phyloP scores from a whole-genome alignment of 805 yeast genomes.

The Wickerhamomyces bovis region DNA sequence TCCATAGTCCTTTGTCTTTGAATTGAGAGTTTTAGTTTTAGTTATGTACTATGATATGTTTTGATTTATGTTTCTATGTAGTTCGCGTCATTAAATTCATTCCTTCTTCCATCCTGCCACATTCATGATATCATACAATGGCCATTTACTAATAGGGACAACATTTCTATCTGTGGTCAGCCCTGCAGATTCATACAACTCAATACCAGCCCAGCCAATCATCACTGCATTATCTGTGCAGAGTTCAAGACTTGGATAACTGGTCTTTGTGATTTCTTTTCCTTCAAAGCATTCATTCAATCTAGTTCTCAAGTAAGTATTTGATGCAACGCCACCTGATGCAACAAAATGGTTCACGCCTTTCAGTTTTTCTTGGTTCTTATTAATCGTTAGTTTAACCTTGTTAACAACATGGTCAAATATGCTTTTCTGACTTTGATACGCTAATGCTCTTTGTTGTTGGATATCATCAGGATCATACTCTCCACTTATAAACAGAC shows the following conservation, averaged over 20 bases:
- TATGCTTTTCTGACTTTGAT: slow-evolving; percentile 53
- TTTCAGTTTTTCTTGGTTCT: slow-evolving; percentile 35
- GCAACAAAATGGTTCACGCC: slow-evolving; percentile 57
- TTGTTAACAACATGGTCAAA: slow-evolving; percentile 71
- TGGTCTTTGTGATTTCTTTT: slow-evolving; percentile 33
- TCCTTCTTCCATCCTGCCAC: slow-evolving; percentile 45
- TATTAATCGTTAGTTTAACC: slow-evolving; percentile 42
- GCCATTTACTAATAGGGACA: slow-evolving; percentile 80
- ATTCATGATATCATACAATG: slow-evolving; percentile 45
- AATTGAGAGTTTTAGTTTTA: neutral
- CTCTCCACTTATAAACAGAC: slow-evolving; percentile 18
- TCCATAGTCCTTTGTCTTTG: neutral
- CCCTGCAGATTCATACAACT: slow-evolving; percentile 51
- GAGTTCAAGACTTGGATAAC: slow-evolving; percentile 62
- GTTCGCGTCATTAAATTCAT: slow-evolving; percentile 1
- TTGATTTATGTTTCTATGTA: neutral
- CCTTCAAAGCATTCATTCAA: slow-evolving; percentile 33
- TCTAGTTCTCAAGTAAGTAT: slow-evolving; percentile 45
- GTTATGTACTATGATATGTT: slow-evolving; percentile 1
- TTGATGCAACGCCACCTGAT: slow-evolving; percentile 95
- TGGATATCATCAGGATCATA: slow-evolving; percentile 16
- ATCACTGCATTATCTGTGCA: slow-evolving; percentile 95
- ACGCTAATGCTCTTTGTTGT: slow-evolving; percentile 43
- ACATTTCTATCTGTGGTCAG: slow-evolving; percentile 45
- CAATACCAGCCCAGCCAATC: slow-evolving; percentile 98